These are phyloP conservation scores for Aspergillus sclerotialis DNA, from an alignment of 2,329 filamentous ascomycete species.

Conservation along the genomic window DNA sequence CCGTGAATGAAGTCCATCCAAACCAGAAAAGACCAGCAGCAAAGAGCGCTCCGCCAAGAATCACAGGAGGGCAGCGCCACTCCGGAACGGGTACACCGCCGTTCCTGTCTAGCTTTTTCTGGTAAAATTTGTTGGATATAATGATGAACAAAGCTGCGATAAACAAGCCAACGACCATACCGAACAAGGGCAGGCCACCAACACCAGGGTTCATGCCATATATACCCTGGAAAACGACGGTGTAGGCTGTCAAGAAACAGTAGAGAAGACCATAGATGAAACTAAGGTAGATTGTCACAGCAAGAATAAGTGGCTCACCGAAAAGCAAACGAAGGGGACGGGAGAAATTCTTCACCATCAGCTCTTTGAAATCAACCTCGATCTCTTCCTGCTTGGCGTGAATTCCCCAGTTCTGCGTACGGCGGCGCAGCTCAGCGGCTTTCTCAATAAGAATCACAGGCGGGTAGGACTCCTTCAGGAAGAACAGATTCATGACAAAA, in stretches of 20 bases:
- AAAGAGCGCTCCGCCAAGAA: constrained; percentile 46
- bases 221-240: constrained; percentile 39
- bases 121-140: constrained; percentile 60
- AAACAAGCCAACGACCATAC: constrained; percentile 69
- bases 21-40: constrained; percentile 69
- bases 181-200: constrained; percentile 74
- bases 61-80: constrained; percentile 51
- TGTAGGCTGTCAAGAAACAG: constrained; percentile 31
- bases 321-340: constrained; percentile 35
- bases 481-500: constrained; percentile 27
- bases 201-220: constrained; percentile 65
- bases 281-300: constrained; percentile 33
- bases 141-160: constrained; percentile 60
- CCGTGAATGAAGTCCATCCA: constrained; percentile 59
- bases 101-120: constrained; percentile 61
- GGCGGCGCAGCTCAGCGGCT: constrained; percentile 43
- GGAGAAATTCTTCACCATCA: constrained; percentile 42
- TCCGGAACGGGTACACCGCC: constrained; percentile 51
- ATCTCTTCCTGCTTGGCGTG: constrained; percentile 49
- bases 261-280: constrained; percentile 32
- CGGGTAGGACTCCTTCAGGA: constrained; percentile 49
- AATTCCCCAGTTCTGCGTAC: constrained; percentile 53
- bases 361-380: constrained; percentile 41
- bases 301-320: constrained; percentile 36
- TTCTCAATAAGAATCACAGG: constrained; percentile 48